These are phyloP conservation scores for Aspergillus ustus DNA, from an alignment of 2,329 filamentous ascomycete species.

Conservation along the genomic window DNA sequence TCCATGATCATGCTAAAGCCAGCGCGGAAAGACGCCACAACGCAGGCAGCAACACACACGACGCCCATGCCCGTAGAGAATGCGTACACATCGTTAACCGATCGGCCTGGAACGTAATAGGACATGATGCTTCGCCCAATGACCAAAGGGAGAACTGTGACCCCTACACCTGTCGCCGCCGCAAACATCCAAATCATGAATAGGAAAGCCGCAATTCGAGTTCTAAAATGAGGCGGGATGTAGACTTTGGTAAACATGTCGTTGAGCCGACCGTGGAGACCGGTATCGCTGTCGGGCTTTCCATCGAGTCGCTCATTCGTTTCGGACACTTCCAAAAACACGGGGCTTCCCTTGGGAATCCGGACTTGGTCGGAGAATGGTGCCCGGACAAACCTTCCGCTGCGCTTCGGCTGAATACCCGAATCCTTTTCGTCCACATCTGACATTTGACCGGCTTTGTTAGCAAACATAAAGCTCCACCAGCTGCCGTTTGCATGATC, in stretches of 20 bases:
- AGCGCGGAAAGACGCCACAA: constrained; percentile 54
- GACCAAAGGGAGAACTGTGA: constrained; percentile 84
- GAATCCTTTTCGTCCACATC: constrained; percentile 45
- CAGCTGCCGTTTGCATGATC: constrained; percentile 63
- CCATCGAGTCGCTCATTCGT: constrained; percentile 69
- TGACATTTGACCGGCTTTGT: constrained; percentile 38
- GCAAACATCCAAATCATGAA: constrained; percentile 92
- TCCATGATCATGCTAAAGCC: constrained; percentile 30
- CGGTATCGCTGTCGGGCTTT: constrained; percentile 56
- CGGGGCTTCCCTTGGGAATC: constrained; percentile 79
- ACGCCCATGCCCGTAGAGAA: constrained; percentile 89
- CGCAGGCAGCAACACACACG: constrained; percentile 70
- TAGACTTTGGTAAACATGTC: constrained; percentile 73
- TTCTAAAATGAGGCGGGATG: constrained; percentile 80
- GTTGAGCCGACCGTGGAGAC: constrained; percentile 64
- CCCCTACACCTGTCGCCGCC: constrained; percentile 79
- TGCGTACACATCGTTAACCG: constrained; percentile 93
- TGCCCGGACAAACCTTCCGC: constrained; percentile 86
- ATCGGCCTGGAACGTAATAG: constrained; percentile 69
- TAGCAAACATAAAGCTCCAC: constrained; percentile 45
- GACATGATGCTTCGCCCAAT: constrained; percentile 82
- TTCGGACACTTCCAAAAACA: constrained; percentile 78
- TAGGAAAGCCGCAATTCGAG: constrained; percentile 83
- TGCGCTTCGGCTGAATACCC: constrained; percentile 61
- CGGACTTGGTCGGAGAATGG: constrained; percentile 94